These are phyloP conservation scores for Tulasnella sp. DNA, from an alignment of 768 basidiomycete genomes.

Conservation along the genomic window DNA sequence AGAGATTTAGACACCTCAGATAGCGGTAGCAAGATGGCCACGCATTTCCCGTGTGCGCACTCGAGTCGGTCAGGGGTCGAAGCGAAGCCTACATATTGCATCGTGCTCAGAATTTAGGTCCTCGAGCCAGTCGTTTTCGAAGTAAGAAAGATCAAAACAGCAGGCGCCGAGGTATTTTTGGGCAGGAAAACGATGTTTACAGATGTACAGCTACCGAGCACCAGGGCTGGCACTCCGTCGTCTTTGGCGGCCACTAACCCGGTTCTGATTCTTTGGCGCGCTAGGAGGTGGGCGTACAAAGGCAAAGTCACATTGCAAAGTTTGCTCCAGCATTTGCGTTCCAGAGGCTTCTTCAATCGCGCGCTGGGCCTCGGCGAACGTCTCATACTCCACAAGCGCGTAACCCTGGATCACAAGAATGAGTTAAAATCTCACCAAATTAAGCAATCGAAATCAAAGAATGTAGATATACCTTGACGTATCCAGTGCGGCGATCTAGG, in stretches of 20 bases:
- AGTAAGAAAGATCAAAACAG: background rate
- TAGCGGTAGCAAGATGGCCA: background rate
- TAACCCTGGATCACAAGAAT: conserved; percentile 66
- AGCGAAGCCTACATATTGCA: background rate
- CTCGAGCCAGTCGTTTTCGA: background rate
- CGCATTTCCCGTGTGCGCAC: background rate
- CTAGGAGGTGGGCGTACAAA: conserved; percentile 83
- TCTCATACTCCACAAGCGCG: conserved; percentile 95
- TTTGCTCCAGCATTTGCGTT: conserved; percentile 77
- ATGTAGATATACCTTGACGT: conserved; percentile 74
- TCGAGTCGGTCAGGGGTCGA: conserved; percentile 2
- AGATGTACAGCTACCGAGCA: conserved; percentile 2
- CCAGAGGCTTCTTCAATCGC: conserved; percentile 90
- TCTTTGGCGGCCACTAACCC: conserved; percentile 58
- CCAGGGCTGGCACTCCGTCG: conserved; percentile 70
- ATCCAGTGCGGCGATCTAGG: conserved; percentile 93
- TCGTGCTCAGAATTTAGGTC: background rate
- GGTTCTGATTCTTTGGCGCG: conserved; percentile 62
- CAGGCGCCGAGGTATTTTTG: background rate
- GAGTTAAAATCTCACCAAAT: background rate
- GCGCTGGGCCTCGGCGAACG: conserved; percentile 86
- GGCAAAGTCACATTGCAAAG: conserved; percentile 84
- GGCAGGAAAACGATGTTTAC: background rate
- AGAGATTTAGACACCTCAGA: background rate
- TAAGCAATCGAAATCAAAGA: background rate